Evolutionary conservation across 2,329 filamentous ascomycete species (phyloP), one percentile per base, ranked within the genome.

Genomic region (Sordariomycetes sp.): DNA sequence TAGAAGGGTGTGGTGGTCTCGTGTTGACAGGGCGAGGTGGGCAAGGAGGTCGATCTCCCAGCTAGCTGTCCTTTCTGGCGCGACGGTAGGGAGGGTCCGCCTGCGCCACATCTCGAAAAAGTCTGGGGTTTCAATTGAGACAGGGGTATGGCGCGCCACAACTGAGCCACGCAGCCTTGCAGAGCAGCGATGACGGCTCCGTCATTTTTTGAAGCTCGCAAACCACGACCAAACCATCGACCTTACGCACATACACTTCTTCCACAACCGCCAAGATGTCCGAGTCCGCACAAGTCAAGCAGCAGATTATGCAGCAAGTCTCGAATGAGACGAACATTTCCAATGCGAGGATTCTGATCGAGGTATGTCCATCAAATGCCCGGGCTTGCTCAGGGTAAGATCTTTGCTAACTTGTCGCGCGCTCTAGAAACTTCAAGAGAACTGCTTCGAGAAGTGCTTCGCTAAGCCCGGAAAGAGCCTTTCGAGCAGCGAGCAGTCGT

Each of bases 381-480:
- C 6, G 11, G n/a, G 7, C 7, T n/a, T 21, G 24, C 7, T 21
- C 8, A 9, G 32, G 16, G 14, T 4, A 34, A 12, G 19, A 34
- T 18, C 11, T 14, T 8, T n/a, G 7, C 23, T 21, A 4, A 21
- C 33, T 10, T 6, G 27, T 8, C 15, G 19, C 20, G 21, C 28
- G 17, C 19, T 20, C 30, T 39, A 86, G 80, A 86, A 84, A 74
- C 72, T 88, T 58, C 85, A 87, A 60, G 72, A 83, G 48, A 78
- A 81, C 60, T 90, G 84, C 66, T 90, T 86, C 64, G 75, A 84
- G 30, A 79, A 77, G 55, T 90, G 84, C 58, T 64, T 88, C 12
- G 68, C 81, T 32, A 78, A 80, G 50, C 80, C 84, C 35, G 79
- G 81, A 38, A 57, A 68, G 32, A 76, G 74, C 35, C 61, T 88